phyloP scores from a whole-genome alignment of 305 asterid genomes.

The Salvia sclarea region DNA sequence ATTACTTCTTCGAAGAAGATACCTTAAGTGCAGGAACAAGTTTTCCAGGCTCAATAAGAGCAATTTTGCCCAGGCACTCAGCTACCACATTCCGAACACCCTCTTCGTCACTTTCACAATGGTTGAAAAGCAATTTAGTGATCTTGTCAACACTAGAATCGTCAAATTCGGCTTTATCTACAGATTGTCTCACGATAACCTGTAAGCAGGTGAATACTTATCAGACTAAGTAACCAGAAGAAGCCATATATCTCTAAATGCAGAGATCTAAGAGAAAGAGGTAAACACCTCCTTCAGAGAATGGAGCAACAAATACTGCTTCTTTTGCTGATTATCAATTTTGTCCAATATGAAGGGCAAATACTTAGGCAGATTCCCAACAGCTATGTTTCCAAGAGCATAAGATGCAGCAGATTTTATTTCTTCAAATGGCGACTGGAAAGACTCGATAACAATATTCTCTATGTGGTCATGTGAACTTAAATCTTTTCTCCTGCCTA shows the following conservation, averaged over 20 bases:
- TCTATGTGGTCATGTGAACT: conserved; percentile 88
- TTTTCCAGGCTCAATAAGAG: conserved; percentile 92
- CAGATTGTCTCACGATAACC: conserved; percentile 99
- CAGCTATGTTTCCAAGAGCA: conserved; percentile 99
- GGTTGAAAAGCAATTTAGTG: conserved; percentile 86
- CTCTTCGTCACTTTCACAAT: conserved; percentile 99
- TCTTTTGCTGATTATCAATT: conserved; percentile 99
- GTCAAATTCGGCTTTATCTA: conserved; percentile 96
- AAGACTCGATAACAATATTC: conserved; percentile 89
- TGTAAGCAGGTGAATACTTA: conserved; percentile 39
- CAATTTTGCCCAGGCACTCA: conserved; percentile 97
- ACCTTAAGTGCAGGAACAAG: conserved; percentile 99
- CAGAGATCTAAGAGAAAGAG: conserved; percentile 25
- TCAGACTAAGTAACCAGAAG: conserved; percentile 17
- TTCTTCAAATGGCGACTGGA: conserved; percentile 98
- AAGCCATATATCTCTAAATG: conserved; percentile 7
- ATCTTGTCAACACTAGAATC: conserved; percentile 94
- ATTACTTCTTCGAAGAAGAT: conserved; percentile 29
- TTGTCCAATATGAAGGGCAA: conserved; percentile 95
- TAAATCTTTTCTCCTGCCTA: conserved; percentile 96
- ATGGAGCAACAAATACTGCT: conserved; percentile 93
- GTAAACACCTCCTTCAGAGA: conserved; percentile 87
- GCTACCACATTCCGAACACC: conserved; percentile 99
- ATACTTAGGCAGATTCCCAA: conserved; percentile 91
- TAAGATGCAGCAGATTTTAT: conserved; percentile 99